Base-by-base conservation (phyloP, 805 yeast species). In the Hyphopichia homilentoma region DNA sequence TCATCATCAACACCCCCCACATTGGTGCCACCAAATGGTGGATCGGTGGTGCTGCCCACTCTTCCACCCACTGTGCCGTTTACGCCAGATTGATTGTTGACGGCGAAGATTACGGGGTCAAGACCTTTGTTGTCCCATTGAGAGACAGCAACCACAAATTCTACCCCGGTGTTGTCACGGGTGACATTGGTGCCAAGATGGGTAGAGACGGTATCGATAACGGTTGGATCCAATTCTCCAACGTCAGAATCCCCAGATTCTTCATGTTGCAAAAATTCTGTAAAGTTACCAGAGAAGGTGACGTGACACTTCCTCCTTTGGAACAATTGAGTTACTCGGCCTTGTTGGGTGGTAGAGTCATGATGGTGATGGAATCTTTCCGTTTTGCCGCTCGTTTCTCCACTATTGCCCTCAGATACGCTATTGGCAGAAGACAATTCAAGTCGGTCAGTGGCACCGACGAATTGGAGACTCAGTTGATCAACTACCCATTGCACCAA, bases 11-110 rank as follows among this genome's bases (percentile, higher is more conserved):
- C 50, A 67, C 73, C 19, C 73, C 73, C 5, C 71, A 66, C 42
- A 58, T 67, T 39, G 71, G 73, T 38, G 73, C 73, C 28, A 67
- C 73, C 40, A 67, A 67, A 47, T 67, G 73, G 73, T 67, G 73
- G 73, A 67, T 67, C 38, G 73, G 73, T 24, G 72, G 72, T 36
- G 73, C 73, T 35, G 73, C 73, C 21, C 73, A 67, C 40, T 65
- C 71, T 7, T 59, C 72, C 18, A 66, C 72, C 14, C 73, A 67
- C 44, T 47, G 60, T 25, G 37, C 61, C 15, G 52, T 52, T 32
- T 67, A 67, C 39, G 72, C 71, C 30, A 56, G 73, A 39, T 62
- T 67, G 36, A 54, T 63, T 35, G 67, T 67, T 33, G 52, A 62
- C 39, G 71, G 70, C 33, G 48, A 61, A 41, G 73, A 67, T 45